These are phyloP conservation scores for Endothia cerciana DNA, from an alignment of 2,329 filamentous ascomycete species.

Conservation along the genomic window DNA sequence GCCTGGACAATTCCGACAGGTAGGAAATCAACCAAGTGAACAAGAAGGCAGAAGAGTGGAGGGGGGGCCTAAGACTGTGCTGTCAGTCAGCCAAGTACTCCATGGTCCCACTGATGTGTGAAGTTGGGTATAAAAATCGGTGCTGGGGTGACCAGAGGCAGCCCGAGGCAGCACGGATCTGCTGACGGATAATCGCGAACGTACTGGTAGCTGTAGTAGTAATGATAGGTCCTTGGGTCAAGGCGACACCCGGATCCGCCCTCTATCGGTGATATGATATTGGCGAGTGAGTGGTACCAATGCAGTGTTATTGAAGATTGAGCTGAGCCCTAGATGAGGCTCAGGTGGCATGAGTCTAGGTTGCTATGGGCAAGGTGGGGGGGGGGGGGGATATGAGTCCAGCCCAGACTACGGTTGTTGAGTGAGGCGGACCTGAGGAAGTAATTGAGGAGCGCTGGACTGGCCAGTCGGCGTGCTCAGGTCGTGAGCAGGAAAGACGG, in stretches of 20 bases:
- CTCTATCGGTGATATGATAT: neutral
- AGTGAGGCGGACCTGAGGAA: slow-evolving; percentile 1
- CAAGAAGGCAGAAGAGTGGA: neutral
- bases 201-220: neutral
- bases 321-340: slow-evolving; percentile 1
- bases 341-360: slow-evolving; percentile 8
- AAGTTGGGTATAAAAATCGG: neutral
- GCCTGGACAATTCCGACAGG: slow-evolving; percentile 1
- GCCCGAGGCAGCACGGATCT: neutral
- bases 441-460: neutral
- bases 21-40: neutral
- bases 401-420: neutral
- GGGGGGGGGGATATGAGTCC: neutral
- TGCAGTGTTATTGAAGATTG: neutral
- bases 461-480: neutral
- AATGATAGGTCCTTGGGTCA: slow-evolving; percentile 4
- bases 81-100: neutral
- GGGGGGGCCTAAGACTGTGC: neutral
- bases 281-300: neutral
- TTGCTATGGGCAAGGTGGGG: slow-evolving; percentile 6
- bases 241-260: neutral
- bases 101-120: neutral
- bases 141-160: neutral
- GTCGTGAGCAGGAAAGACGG: neutral
- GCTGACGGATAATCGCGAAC: neutral